phyloP scores from a whole-genome alignment of 2,329 filamentous ascomycete genomes.

The Endoconidiophora polonica region DNA sequence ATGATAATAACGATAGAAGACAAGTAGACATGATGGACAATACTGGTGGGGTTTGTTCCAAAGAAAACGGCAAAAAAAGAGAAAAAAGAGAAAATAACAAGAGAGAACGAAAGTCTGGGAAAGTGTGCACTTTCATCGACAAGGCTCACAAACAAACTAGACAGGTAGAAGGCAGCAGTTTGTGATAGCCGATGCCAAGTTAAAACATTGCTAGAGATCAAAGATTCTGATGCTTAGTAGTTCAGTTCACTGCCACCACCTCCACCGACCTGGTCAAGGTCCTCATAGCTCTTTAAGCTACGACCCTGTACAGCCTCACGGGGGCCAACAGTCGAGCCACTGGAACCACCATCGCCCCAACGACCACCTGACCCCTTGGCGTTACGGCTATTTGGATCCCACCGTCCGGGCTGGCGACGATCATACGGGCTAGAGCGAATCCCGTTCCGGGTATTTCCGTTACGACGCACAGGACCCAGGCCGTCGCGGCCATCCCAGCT shows the following conservation, averaged over 20 bases:
- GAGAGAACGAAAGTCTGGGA: background rate
- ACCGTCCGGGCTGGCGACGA: slow-evolving; percentile 41
- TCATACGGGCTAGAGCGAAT: slow-evolving; percentile 60
- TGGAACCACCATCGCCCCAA: slow-evolving; percentile 58
- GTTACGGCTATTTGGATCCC: slow-evolving; percentile 31
- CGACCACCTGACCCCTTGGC: slow-evolving; percentile 34
- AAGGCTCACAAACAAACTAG: background rate
- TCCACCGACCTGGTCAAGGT: slow-evolving; percentile 71
- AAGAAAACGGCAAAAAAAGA: background rate
- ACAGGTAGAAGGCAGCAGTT: background rate
- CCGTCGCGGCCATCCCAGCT: slow-evolving; percentile 44
- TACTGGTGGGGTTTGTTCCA: background rate
- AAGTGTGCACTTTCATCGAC: too few relatives aligned
- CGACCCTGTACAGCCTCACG: slow-evolving; percentile 83
- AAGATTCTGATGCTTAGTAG: slow-evolving; percentile 41
- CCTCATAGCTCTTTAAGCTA: slow-evolving; percentile 92
- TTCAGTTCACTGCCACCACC: slow-evolving; percentile 67
- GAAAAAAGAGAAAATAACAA: background rate
- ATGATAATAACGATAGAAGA: background rate
- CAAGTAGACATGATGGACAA: background rate
- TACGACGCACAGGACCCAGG: slow-evolving; percentile 44
- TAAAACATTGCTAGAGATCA: too few relatives aligned
- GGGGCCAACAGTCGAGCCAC: slow-evolving; percentile 63
- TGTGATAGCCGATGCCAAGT: background rate
- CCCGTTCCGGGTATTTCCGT: slow-evolving; percentile 29